Evolutionary conservation across 2,329 filamentous ascomycete species (phyloP), one percentile per base, ranked within the genome.

Genomic region (Amphichorda felina): DNA sequence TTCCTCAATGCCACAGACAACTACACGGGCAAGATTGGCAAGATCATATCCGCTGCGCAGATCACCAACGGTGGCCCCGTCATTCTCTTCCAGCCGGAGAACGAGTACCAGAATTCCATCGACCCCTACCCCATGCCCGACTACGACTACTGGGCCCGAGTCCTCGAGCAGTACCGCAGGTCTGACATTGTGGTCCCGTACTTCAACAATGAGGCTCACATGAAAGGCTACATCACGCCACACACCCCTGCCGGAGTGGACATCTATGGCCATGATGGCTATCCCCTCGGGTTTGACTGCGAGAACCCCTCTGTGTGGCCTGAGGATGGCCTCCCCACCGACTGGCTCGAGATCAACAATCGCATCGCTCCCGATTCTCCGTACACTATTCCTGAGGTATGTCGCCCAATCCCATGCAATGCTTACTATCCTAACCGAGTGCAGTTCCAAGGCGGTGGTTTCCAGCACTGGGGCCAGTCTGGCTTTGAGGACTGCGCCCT

Each of bases 21-120:
- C 64, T 81, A 86, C 43, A 68, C 75, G 43, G 54, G 64, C 6
- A 64, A 74, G 8, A 68, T 88, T 33, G 72, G 70, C 18, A 64
- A 65, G 10, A 74, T 78, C 8, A 79, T 93, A 43, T 80, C 83
- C 4, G 72, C 76, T 37, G 76, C 73, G 1, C 83, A 91, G 47
- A 88, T 93, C 47, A 89, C 82, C 2, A 83, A 88, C 35, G 84
- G 82, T 0, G 85, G 85, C 0, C 83, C 83, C 0, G 68, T 93
- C 7, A 84, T 93, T 40, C 59, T 89, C 2, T 69, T 82, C 29
- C 85, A 93, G 51, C 79, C 82, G 0, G 85, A 93, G 52, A 93
- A 91, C 42, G 85, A 91, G 52, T 88, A 89, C 49, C 30, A 34
- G 14, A 76, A 70, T 1, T 55, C 61, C 14, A 64, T 63, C 2